Base-by-base conservation (phyloP, 2,329 filamentous ascomycete genomes). In the Ophiostoma sp. region DNA sequence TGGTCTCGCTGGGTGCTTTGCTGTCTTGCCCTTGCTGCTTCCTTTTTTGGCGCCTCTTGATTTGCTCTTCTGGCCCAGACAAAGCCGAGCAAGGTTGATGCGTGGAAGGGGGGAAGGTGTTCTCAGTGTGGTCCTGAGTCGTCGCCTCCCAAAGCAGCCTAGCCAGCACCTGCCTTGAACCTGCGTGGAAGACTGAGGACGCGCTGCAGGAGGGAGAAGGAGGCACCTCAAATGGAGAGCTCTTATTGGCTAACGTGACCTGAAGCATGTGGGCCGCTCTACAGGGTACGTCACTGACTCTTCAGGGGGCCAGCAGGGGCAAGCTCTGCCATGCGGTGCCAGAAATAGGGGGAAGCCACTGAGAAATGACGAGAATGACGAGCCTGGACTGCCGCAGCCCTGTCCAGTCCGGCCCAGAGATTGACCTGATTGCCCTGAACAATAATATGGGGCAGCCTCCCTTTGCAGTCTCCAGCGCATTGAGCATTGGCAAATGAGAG, bases 161-260 rank as follows among this genome's bases (percentile, higher is more conserved):
- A 74, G 73, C 39, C 22, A 8, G 63, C 63, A 66, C 22, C 66
- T 69, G 69, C 70, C 59, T 64, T n/a, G 33, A 42, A 42, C 33
- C 39, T 69, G 50, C 31, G 19, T 36, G 33, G 68, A 22, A 59
- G 68, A 39, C 39, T 48, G 39, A 39, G 66, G 48, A 39, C 48
- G 48, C 59, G 59, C 59, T 64, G 28, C 25, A 69, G 28, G 48
- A 28, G 50, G n/a, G n/a, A 52, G n/a, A 19, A n/a, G 19, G 50
- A 4, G 17, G 48, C 45, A 68, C 42, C 22, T 55, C 55, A 17
- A 9, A 39, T 39, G 42, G 15, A 6, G 19, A 3, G 3, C 25
- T 2, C 22, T 75, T 55, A 75, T 75, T 75, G 74, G 73, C 73
- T 45, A 39, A 36, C 15, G 33, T 36, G 45, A 11, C 9, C n/a